A percentile compares a stretch with the other conserved stretches of the same genome.
Conservation (phyloP, 2,329 filamentous ascomycete species). For the Paecilomyces sp. region DNA sequence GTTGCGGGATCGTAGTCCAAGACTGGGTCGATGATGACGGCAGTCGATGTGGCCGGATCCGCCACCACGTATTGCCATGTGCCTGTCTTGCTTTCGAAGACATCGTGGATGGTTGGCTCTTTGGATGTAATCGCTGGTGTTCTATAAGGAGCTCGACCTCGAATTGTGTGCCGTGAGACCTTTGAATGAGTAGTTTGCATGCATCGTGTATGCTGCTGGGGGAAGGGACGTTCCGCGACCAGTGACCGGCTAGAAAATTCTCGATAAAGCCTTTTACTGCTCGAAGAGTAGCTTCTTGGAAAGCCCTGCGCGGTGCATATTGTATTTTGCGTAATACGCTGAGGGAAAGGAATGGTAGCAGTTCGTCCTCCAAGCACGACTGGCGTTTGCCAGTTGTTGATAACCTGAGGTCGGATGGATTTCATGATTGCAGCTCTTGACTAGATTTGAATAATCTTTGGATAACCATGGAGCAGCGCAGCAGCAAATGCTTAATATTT, state of each 20-base stretch:
- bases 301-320: background rate
- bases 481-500: background rate
- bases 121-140: background rate
- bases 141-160: background rate
- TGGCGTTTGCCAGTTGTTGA: background rate
- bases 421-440: background rate
- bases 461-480: background rate
- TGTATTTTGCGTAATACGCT: background rate
- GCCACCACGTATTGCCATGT: slow-evolving; percentile 34
- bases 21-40: slow-evolving; percentile 57
- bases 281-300: background rate
- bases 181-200: background rate
- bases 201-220: background rate
- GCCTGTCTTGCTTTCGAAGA: slow-evolving; percentile 37
- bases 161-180: background rate
- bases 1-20: slow-evolving; percentile 48
- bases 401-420: background rate
- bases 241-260: background rate
- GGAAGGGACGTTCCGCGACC: background rate
- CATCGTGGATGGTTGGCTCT: slow-evolving; percentile 19
- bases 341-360: background rate
- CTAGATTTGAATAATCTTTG: background rate
- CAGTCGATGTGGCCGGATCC: slow-evolving; percentile 42
- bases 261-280: background rate
- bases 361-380: background rate